Evolutionary conservation across 2,329 filamentous ascomycete genomes (phyloP).

Genomic region (Xylariaceae sp.): DNA sequence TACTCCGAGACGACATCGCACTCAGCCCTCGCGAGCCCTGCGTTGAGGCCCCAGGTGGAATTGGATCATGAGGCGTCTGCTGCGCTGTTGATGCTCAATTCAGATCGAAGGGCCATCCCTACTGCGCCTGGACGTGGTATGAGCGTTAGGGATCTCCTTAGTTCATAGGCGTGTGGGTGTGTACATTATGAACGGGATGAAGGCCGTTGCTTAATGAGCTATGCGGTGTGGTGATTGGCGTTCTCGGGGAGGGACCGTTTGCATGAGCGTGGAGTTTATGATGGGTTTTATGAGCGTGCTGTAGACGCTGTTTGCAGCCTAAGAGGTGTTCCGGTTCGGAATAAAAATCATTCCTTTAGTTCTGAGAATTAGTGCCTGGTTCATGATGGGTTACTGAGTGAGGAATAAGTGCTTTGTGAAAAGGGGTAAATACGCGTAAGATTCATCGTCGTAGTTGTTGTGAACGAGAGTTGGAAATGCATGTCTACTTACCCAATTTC

Average conservation of each 20-base stretch:
- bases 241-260: background rate
- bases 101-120: constrained; percentile 60
- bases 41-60: constrained; percentile 54
- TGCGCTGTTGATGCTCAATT: constrained; percentile 83
- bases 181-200: background rate
- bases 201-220: background rate
- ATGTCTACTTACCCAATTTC: no score
- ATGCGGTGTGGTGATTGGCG: background rate
- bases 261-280: no score
- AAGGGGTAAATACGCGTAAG: no score
- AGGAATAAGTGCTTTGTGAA: no score
- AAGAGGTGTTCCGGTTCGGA: no score
- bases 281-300: no score
- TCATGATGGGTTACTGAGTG: no score
- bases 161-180: constrained; percentile 33
- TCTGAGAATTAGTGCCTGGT: no score
- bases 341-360: no score
- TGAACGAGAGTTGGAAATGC: no score
- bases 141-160: constrained; percentile 55
- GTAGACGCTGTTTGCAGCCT: no score
- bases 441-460: no score
- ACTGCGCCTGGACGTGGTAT: constrained; percentile 37
- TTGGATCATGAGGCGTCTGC: constrained; percentile 78
- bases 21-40: constrained; percentile 59
- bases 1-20: constrained; percentile 39